A percentile compares a stretch with the other conserved stretches of the same genome.
Evolutionary conservation across 768 basidiomycete genomes (phyloP).

Genomic region (Leccinum pellstonianum): DNA sequence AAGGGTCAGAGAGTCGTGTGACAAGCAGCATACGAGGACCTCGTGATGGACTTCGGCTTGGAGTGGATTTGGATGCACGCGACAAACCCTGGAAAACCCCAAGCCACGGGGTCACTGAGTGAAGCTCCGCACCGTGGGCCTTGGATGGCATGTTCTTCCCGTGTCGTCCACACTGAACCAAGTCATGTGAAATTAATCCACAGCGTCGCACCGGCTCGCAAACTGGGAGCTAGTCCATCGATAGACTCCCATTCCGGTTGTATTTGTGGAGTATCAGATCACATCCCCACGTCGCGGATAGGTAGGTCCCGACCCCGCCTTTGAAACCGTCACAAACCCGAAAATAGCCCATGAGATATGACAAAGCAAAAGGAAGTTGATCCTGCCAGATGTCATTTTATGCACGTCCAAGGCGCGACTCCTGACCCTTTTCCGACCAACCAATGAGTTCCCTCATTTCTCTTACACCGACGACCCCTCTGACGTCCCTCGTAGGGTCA

Average conservation of each 20-base stretch:
- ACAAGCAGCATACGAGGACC: slow-evolving; percentile 3
- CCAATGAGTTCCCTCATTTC: slow-evolving; percentile 77
- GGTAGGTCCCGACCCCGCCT: slow-evolving; percentile 11
- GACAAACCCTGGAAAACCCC: slow-evolving; percentile 5
- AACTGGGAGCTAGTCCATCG: slow-evolving; percentile 7
- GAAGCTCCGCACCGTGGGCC: slow-evolving; percentile 1
- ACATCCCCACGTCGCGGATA: slow-evolving; percentile 23
- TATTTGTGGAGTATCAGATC: slow-evolving; percentile 14
- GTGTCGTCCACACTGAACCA: slow-evolving; percentile 6
- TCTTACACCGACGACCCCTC: slow-evolving; percentile 65
- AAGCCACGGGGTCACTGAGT: slow-evolving; percentile 3
- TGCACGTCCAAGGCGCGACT: slow-evolving; percentile 16
- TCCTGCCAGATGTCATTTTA: slow-evolving; percentile 15
- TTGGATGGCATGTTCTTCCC: slow-evolving; percentile 15
- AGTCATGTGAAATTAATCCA: neutral
- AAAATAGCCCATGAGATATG: slow-evolving; percentile 15
- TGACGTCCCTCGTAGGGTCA: slow-evolving; percentile 48
- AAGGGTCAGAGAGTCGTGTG: slow-evolving; percentile 21
- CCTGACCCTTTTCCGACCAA: slow-evolving; percentile 45
- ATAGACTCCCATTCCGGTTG: slow-evolving; percentile 6
- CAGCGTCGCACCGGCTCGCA: slow-evolving; percentile 13
- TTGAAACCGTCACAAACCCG: slow-evolving; percentile 18
- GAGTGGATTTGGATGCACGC: neutral
- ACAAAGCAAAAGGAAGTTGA: slow-evolving; percentile 4
- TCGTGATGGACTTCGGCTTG: slow-evolving; percentile 1